Evolutionary conservation across 495 filamentous ascomycete species (phyloP).

Genomic region (Tricharina praecox): DNA sequence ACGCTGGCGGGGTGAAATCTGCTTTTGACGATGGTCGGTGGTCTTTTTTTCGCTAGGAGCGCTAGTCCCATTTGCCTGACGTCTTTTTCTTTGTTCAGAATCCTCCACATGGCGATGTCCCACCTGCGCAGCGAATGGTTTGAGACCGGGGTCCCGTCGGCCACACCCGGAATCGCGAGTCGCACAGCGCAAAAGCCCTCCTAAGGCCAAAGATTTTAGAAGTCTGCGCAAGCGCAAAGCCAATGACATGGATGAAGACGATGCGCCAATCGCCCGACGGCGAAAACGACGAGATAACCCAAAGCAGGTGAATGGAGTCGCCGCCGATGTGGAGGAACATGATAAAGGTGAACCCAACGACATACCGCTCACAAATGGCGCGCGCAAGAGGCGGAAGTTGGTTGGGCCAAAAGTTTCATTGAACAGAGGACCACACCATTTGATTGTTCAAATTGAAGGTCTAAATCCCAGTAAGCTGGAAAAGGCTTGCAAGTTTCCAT

Average conservation of each 20-base stretch:
- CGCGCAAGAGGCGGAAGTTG: slow-evolving; percentile 28
- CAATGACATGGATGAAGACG: slow-evolving; percentile 36
- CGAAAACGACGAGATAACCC: slow-evolving; percentile 27
- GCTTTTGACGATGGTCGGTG: slow-evolving; percentile 43
- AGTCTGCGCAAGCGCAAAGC: slow-evolving; percentile 74
- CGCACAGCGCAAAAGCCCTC: background rate
- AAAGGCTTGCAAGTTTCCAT: too few relatives aligned
- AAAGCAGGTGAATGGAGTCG: slow-evolving; percentile 29
- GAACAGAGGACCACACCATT: slow-evolving; percentile 30
- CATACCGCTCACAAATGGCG: slow-evolving; percentile 29
- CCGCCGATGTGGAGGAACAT: slow-evolving; percentile 30
- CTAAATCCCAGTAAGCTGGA: slow-evolving; percentile 1
- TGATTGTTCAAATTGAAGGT: slow-evolving; percentile 1
- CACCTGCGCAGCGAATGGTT: slow-evolving; percentile 51
- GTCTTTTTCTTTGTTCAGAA: slow-evolving; percentile 31
- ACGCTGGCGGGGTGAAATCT: slow-evolving; percentile 40
- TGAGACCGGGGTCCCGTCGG: slow-evolving; percentile 38
- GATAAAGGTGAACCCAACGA: slow-evolving; percentile 22
- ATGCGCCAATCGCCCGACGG: slow-evolving; percentile 19
- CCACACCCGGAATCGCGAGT: too few relatives aligned
- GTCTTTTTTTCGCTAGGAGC: slow-evolving; percentile 13
- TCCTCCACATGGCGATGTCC: slow-evolving; percentile 62
- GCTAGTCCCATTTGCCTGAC: background rate
- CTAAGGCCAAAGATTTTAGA: slow-evolving; percentile 31
- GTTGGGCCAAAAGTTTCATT: slow-evolving; percentile 14